These are phyloP conservation scores for Aspergillus carlsbadensis DNA, from an alignment of 495 filamentous ascomycete genomes.

Conservation along the genomic window DNA sequence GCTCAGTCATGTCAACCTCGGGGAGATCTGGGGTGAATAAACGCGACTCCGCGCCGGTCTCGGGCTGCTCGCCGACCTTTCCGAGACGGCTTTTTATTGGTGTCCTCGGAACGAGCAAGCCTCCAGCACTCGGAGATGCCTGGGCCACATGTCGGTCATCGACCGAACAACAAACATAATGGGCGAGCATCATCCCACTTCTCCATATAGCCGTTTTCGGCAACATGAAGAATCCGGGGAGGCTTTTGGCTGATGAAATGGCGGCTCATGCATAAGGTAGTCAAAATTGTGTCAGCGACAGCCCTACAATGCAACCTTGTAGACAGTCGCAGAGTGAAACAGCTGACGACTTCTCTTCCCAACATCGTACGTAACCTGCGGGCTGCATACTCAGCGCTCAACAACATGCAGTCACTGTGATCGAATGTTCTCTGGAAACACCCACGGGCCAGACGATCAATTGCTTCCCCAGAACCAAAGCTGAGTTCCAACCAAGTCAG, in stretches of 20 bases:
- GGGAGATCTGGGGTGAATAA: conserved; percentile 12
- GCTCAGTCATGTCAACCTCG: conserved; percentile 1
- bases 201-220: not conserved
- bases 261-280: too few relatives aligned
- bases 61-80: conserved; percentile 16
- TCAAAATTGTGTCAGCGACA: too few relatives aligned
- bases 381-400: not conserved
- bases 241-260: too few relatives aligned
- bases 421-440: not conserved
- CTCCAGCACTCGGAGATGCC: not conserved
- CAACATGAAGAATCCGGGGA: not conserved
- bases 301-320: too few relatives aligned
- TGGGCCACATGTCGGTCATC: not conserved
- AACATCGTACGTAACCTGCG: too few relatives aligned
- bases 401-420: not conserved
- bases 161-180: not conserved
- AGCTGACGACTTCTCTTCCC: too few relatives aligned
- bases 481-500: not conserved
- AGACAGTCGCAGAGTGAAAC: too few relatives aligned
- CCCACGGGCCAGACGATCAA: not conserved
- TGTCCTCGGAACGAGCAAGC: conserved; percentile 16
- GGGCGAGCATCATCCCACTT: too few relatives aligned
- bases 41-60: conserved; percentile 12
- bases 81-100: conserved; percentile 19
- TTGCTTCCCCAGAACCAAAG: not conserved